These are phyloP conservation scores for Cladosporium sphaerospermum DNA, from an alignment of 2,329 filamentous ascomycete genomes.

Conservation along the genomic window DNA sequence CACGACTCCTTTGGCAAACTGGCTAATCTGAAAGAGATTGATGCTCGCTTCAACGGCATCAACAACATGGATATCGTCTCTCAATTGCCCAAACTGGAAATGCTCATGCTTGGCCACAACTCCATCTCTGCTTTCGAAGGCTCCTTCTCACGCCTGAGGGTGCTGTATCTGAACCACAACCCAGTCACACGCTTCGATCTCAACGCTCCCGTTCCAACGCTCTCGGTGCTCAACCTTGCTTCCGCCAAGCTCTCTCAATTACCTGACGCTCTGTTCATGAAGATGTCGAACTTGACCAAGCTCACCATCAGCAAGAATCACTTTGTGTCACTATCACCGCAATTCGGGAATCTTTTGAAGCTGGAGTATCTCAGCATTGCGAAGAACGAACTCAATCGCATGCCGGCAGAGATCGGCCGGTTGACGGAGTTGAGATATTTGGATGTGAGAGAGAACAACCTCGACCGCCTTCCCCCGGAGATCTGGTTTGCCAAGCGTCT, in stretches of 20 bases:
- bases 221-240: constrained; percentile 82
- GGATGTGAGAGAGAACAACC: constrained; percentile 88
- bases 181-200: constrained; percentile 92
- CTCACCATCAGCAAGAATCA: constrained; percentile 92
- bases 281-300: constrained; percentile 79
- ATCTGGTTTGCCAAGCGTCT: constrained; percentile 93
- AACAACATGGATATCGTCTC: constrained; percentile 83
- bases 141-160: constrained; percentile 76
- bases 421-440: constrained; percentile 77
- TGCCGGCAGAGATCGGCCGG: constrained; percentile 84
- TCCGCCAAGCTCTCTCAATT: constrained; percentile 87
- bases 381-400: constrained; percentile 76
- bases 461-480: constrained; percentile 80
- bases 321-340: constrained; percentile 79
- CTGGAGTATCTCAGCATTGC: constrained; percentile 92
- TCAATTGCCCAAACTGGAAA: constrained; percentile 77
- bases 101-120: constrained; percentile 87
- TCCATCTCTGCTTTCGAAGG: constrained; percentile 83
- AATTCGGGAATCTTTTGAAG: constrained; percentile 75
- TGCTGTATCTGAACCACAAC: constrained; percentile 86
- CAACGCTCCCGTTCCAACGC: constrained; percentile 64
- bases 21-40: constrained; percentile 76
- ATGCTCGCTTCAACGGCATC: constrained; percentile 89
- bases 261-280: constrained; percentile 77
- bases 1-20: constrained; percentile 65